Evolutionary conservation across 2,329 filamentous ascomycete species (phyloP), one percentile per base, ranked within the genome.

Genomic region (Dothiorella sarmentorum): DNA sequence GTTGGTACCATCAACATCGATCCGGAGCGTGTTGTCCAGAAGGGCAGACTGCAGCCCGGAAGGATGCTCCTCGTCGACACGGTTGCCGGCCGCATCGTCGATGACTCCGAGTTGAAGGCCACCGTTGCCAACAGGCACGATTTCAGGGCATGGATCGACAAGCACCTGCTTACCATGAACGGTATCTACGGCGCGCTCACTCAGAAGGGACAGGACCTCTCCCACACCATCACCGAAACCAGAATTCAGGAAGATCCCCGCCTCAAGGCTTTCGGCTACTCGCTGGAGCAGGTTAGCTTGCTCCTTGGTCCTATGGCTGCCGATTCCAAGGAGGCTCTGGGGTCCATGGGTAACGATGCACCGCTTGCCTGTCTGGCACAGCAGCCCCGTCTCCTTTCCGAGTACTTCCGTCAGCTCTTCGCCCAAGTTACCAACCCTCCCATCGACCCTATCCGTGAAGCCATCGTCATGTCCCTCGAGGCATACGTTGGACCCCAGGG

Each of bases 391-490:
- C 81, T 96, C 56, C 83, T 97, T 18, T 96, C 90, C 74, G 93
- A 97, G 75, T 97, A 97, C 78, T 97, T 97, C 87, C 87, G 93
- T 63, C 90, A 97, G 79, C 86, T 97, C 42, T 97, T 97, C 73
- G 93, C 93, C 9, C 93, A 97, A 78, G 93, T 97, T 73, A 97
- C 93, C 62, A 97, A 97, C 75, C 93, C 93, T 65, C 93, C 93
- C 13, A 97, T 97, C 69, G 93, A 97, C 70, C 93, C 93, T 29
- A 97, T 97, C 67, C 85, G 93, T 75, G 93, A 97, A 81, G 93
- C 92, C 26, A 94, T 97, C 68, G 93, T 97, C 75, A 97, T 97
- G 93, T 97, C 93, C 58, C 79, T 97, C 38, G 92, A 96, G 72
- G 95, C 93, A 68, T 97, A 97, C 71, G 90, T 97, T 66, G 93